Evolutionary conservation across 331 rosid genomes (phyloP).

Genomic region (Quercus lobata): DNA sequence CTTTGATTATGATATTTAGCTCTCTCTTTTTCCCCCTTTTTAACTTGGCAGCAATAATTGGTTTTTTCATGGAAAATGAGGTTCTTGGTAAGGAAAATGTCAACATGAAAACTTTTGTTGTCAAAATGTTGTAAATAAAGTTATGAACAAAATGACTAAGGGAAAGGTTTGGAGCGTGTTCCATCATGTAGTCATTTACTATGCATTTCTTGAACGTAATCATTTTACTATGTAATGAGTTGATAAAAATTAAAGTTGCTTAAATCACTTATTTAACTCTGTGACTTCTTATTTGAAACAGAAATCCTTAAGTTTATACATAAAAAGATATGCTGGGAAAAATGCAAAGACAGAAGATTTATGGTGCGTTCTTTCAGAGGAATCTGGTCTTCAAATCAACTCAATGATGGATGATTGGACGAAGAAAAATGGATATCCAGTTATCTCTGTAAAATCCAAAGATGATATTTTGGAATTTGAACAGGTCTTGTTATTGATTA

Average conservation of each 20-base stretch:
- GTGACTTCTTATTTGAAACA: constrained; percentile 33
- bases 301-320: constrained; percentile 69
- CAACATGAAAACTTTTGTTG: too few species aligned
- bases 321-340: constrained; percentile 52
- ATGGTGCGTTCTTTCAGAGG: constrained; percentile 71
- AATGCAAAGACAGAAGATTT: constrained; percentile 83
- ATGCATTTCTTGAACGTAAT: background rate
- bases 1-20: too few species aligned
- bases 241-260: background rate
- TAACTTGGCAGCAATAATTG: too few species aligned
- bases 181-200: background rate
- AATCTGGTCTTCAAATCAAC: constrained; percentile 69
- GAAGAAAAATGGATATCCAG: constrained; percentile 77
- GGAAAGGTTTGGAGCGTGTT: background rate
- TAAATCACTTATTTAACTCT: background rate
- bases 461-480: constrained; percentile 55
- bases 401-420: constrained; percentile 75
- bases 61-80: background rate
- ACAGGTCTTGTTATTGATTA: constrained; percentile 47
- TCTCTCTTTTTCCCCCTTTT: too few species aligned
- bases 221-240: background rate
- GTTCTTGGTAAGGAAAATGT: background rate
- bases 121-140: background rate
- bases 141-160: background rate
- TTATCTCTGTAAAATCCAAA: constrained; percentile 50